Conservation (phyloP, 2,329 filamentous ascomycete species). For the Aspergillus ochraceus region DNA sequence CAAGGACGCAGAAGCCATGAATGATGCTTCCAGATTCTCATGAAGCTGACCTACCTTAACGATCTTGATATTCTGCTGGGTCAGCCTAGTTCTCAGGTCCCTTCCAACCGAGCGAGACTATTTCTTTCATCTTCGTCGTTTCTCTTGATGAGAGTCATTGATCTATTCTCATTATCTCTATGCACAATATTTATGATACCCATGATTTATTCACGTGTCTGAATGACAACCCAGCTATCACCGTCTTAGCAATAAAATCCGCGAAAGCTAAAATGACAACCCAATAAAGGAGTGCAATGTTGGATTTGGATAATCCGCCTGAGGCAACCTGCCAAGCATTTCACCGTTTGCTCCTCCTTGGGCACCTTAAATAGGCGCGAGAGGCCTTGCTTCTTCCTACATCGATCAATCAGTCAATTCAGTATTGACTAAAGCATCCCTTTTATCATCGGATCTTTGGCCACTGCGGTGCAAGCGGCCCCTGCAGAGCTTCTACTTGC, state of each 20-base stretch:
- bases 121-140: too few relatives aligned
- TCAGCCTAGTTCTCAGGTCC: not conserved
- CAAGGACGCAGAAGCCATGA: slow-evolving; percentile 85
- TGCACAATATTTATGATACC: slow-evolving; percentile 11
- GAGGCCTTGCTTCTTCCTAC: too few relatives aligned
- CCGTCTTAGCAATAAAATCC: not conserved
- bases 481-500: too few relatives aligned
- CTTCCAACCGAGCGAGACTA: not conserved
- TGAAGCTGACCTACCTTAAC: slow-evolving; percentile 20
- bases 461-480: too few relatives aligned
- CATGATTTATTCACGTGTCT: slow-evolving; percentile 7
- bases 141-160: not conserved
- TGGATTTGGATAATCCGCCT: too few relatives aligned
- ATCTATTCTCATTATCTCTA: not conserved
- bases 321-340: too few relatives aligned
- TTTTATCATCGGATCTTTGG: too few relatives aligned
- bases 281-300: not conserved
- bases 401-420: too few relatives aligned
- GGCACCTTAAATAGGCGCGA: too few relatives aligned
- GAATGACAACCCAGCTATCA: slow-evolving; percentile 1
- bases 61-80: not conserved
- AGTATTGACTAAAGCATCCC: too few relatives aligned
- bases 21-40: slow-evolving; percentile 55
- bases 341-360: too few relatives aligned
- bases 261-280: slow-evolving; percentile 6